Evolutionary conservation across 2,329 filamentous ascomycete genomes (phyloP), one percentile per base, ranked within the genome.

Genomic region (Leptographium lundbergii): DNA sequence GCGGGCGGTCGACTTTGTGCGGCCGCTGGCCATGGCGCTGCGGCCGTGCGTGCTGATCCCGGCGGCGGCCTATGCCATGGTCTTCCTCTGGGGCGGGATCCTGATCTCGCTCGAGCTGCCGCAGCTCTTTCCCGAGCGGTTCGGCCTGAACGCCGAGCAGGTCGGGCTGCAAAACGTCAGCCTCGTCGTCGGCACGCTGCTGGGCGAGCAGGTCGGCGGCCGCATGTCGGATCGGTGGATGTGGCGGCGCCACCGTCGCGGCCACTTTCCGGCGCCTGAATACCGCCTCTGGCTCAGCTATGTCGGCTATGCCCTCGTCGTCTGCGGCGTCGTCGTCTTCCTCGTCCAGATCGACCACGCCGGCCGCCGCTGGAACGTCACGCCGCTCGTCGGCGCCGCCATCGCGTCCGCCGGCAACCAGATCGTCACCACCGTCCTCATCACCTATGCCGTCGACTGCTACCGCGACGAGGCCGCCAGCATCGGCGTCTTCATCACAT

Each of bases 361-460:
- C 2, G 56, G 56, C 56, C 19, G 22, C 27, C 32, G 17, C 27
- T 85, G 79, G 77, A 79, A 83, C 59, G 73, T 83, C 6, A 81
- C 79, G 0, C 81, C 81, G 0, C 70, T 81, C 17, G 65, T 84
- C 19, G 81, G 81, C 5, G 74, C 73, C 6, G 80, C 74, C 2
- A 75, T 80, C 61, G 73, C 0, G 84, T 25, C 36, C 4, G 22
- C 76, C 1, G 75, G 76, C 57, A 74, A 54, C 53, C 53, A 54
- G 34, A 54, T 42, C 53, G 22, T 84, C 83, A 62, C 74, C 84
- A 85, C 82, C 0, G 77, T 84, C 2, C 66, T 82, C 51, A 77
- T 82, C 27, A 84, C 82, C 0, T 85, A 83, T 65, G 77, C 80
- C 0, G 77, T 85, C 1, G 82, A 85, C 63, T 81, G 78, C 64